Conservation (phyloP, 495 filamentous ascomycete genomes). For the Xylaria acuta region DNA sequence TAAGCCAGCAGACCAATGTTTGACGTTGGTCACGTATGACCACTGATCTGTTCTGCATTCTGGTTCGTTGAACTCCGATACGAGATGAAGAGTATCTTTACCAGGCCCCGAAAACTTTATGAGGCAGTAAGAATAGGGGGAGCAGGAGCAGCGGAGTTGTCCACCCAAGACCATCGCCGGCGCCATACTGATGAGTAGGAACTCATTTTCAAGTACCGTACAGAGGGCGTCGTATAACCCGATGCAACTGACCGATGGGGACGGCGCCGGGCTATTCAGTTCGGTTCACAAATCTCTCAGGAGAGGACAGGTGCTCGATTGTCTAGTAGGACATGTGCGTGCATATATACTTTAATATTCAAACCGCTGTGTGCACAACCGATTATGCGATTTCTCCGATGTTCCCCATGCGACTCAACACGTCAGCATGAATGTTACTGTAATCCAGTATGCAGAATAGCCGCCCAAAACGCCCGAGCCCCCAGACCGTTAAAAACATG, state of each 20-base stretch:
- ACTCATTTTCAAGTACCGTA: background rate
- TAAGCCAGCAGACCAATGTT: constrained; percentile 35
- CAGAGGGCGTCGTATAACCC: background rate
- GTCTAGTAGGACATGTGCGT: constrained; percentile 23
- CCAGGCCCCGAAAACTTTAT: background rate
- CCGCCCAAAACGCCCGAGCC: constrained; percentile 22
- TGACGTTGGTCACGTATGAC: constrained; percentile 4
- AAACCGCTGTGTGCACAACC: constrained; percentile 1
- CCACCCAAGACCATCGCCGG: background rate
- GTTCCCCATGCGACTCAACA: constrained; percentile 3
- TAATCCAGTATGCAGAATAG: constrained; percentile 18
- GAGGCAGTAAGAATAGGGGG: background rate
- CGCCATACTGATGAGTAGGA: background rate
- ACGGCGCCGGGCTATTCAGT: background rate
- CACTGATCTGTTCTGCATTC: background rate
- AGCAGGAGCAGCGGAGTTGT: background rate
- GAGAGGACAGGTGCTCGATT: constrained; percentile 3
- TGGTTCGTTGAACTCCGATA: background rate
- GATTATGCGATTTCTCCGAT: constrained; percentile 5
- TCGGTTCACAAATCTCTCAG: background rate
- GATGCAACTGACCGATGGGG: background rate
- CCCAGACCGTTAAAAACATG: constrained; percentile 12
- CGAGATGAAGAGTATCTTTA: background rate
- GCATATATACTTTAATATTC: constrained; percentile 23
- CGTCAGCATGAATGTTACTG: background rate